Base-by-base conservation (phyloP, 495 filamentous ascomycete species). In the Neurospora hispaniola region DNA sequence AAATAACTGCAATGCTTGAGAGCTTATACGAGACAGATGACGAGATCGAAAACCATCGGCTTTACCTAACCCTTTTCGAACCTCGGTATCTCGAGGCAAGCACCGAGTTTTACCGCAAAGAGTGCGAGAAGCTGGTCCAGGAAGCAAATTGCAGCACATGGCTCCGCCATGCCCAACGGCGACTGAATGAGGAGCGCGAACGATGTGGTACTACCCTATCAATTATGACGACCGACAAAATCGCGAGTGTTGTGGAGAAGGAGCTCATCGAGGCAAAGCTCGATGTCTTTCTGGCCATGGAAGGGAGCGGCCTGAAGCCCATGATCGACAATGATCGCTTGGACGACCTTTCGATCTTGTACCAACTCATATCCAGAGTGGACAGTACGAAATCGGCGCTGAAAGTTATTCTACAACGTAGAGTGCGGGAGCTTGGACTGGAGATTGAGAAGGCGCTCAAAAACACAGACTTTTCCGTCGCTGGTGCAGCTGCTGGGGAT, bases 301-400 rank as follows among this genome's bases (percentile, higher is more conserved):
- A 97, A 76, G 89, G 89, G 2, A 97, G 90, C 70, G 96, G 96
- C 23, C 88, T 98, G 69, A 88, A 88, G 70, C 86, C 86, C 76
- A 99, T 99, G 96, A 90, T 98, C 46, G 94, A 98, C 77, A 92
- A 97, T 74, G 91, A 98, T 76, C 88, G 90, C 66, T 69, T 91
- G 18, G 89, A 92, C 8, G 94, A 94, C 73, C 82, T 99, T 10
- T 81, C 83, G 16, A 90, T 93, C 69, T 84, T 98, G 7, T 98
- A 94, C 78, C 82, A 89, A 23, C 88, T 97, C 10, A 90, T 94
- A 72, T 81, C 90, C 6, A 85, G 93, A 59, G 91, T 98, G 1
- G 95, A 98, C 79, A 80, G 83, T 8, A 90, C 91, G 70, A 97
- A 96, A 77, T 73, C 79, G 0, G 87, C 89, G 20, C 81, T 99